Percentiles rank a stretch among this genome's conserved stretches.
These are phyloP conservation scores for Blastocystis sp. DNA, from an alignment of 352 stramenopile species.

Conservation along the genomic window DNA sequence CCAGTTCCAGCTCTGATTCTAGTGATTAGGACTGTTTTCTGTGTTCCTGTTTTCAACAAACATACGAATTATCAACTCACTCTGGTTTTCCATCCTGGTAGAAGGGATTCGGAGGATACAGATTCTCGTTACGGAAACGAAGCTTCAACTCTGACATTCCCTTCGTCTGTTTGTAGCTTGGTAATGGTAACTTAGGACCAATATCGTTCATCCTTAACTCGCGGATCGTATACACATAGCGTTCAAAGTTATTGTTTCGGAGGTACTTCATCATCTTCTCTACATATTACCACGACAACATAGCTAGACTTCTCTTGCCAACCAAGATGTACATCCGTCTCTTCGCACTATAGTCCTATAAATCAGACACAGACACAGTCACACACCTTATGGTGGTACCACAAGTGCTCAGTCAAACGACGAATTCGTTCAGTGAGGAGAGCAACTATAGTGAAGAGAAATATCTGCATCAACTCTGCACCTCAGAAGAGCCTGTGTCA, in stretches of 20 bases:
- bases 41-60: neutral
- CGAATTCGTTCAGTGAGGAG: slow-evolving; percentile 56
- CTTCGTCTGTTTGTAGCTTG: slow-evolving; percentile 36
- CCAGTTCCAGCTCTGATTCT: neutral
- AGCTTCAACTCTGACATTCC: slow-evolving; percentile 18
- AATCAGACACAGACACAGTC: neutral
- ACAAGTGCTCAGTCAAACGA: slow-evolving; percentile 54
- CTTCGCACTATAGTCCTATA: slow-evolving; percentile 57
- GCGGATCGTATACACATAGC: slow-evolving; percentile 61
- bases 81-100: slow-evolving; percentile 55
- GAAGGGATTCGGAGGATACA: slow-evolving; percentile 60
- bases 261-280: slow-evolving; percentile 62
- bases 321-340: slow-evolving; percentile 47
- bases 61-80: neutral
- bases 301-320: slow-evolving; percentile 42
- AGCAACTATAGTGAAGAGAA: slow-evolving; percentile 38
- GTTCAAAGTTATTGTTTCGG: slow-evolving; percentile 54
- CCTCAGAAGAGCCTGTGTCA: slow-evolving; percentile 51
- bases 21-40: slow-evolving; percentile 53
- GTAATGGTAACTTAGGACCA: slow-evolving; percentile 32
- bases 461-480: neutral
- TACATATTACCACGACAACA: neutral
- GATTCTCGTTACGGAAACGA: slow-evolving; percentile 58
- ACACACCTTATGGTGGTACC: slow-evolving; percentile 38
- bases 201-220: slow-evolving; percentile 62